Percentiles rank a stretch among this genome's conserved stretches.
These are phyloP conservation scores for Giardia duodenalis DNA, from an alignment of 208 protist genomes.

Conservation along the genomic window DNA sequence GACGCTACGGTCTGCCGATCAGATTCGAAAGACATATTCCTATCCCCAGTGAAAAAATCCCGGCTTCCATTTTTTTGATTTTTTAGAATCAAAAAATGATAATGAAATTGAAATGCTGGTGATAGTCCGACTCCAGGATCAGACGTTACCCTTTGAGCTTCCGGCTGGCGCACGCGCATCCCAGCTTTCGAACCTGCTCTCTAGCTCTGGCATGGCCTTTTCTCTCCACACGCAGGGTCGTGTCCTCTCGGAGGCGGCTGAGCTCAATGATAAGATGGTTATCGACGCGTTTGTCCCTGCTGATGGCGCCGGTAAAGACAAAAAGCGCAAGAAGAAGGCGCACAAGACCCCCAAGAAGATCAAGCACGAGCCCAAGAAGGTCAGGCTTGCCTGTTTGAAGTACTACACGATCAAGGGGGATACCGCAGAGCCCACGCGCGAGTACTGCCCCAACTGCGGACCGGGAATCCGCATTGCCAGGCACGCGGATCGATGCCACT, in stretches of 20 bases:
- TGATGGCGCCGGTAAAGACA: conserved; percentile 65
- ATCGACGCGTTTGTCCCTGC: background rate
- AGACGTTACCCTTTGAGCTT: background rate
- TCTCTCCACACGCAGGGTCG: background rate
- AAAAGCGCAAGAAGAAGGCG: conserved; percentile 99
- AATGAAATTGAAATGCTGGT: conserved; percentile 1
- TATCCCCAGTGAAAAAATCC: no score
- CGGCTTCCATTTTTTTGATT: no score
- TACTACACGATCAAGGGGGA: conserved; percentile 91
- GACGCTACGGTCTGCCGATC: no score
- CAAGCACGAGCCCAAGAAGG: conserved; percentile 89
- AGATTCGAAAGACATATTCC: background rate
- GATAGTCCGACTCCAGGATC: background rate
- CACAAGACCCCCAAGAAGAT: conserved; percentile 95
- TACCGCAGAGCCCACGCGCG: conserved; percentile 56
- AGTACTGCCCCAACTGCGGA: conserved; percentile 84
- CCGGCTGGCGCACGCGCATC: background rate
- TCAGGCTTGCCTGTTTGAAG: conserved; percentile 93
- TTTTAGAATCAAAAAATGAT: no score
- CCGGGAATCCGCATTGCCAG: conserved; percentile 92
- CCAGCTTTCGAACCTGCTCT: background rate
- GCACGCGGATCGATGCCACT: conserved; percentile 77
- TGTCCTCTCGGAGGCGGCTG: background rate
- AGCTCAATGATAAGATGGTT: background rate
- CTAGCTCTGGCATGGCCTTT: background rate